Evolutionary conservation across 148 eudicot genomes (phyloP).

Genomic region (Vaccinium corymbosum): DNA sequence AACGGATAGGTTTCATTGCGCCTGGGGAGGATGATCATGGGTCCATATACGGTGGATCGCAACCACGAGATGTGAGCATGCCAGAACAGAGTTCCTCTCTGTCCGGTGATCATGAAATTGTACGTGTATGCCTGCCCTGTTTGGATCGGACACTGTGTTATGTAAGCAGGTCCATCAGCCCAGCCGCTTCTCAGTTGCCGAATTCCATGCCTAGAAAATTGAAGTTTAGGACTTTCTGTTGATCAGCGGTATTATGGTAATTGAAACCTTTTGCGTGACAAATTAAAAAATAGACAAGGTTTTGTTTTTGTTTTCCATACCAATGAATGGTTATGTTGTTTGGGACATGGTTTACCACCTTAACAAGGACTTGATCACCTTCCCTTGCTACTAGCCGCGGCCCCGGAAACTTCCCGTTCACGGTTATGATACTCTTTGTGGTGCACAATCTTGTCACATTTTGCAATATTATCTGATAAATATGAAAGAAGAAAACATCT

Average conservation of each 20-base stretch:
- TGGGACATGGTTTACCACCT: constrained; percentile 19
- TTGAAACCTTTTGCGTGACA: neutral
- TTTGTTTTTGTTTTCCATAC: neutral
- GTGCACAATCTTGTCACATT: constrained; percentile 17
- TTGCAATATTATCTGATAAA: neutral
- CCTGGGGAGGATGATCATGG: constrained; percentile 17
- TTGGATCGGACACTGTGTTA: constrained; percentile 21
- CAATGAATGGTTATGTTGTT: constrained; percentile 15
- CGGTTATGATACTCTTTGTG: constrained; percentile 14
- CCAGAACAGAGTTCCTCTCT: constrained; percentile 17
- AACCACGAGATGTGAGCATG: constrained; percentile 18
- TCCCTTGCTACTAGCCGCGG: constrained; percentile 13
- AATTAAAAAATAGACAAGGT: neutral
- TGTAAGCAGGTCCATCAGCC: constrained; percentile 16
- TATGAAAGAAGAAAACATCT: neutral
- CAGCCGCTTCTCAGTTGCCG: constrained; percentile 12
- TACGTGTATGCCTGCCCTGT: constrained; percentile 13
- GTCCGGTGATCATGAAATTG: constrained; percentile 15
- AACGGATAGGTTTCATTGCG: constrained; percentile 11
- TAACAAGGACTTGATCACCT: constrained; percentile 17
- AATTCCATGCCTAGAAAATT: constrained; percentile 13
- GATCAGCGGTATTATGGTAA: neutral
- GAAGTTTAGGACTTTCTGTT: neutral
- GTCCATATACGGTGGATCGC: constrained; percentile 12
- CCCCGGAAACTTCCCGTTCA: constrained; percentile 14